Evolutionary conservation across 2,329 filamentous ascomycete genomes (phyloP), one percentile per base, ranked within the genome.

Genomic region (Zasmidium angulare): DNA sequence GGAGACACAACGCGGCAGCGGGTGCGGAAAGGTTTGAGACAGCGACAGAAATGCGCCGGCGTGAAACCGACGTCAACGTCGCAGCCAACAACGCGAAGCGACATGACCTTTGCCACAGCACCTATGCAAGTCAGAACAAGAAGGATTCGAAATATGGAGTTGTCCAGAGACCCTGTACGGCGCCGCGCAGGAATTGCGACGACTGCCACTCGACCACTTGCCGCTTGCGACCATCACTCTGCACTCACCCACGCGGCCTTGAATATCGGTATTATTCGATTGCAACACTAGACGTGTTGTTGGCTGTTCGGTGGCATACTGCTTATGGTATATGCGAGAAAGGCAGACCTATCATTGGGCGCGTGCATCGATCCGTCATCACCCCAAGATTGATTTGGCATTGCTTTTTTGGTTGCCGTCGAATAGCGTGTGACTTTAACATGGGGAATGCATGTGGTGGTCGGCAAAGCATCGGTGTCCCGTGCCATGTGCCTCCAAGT

Each of bases 371-470:
- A 22, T 40, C 24, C 29, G 29, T 51, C 54, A 56, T 24, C 54
- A 49, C 51, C 21, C 47, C 40, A 50, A 50, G 47, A 43, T 43
- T 43, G 11, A 43, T 14, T 14, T 19, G n/a, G 11, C n/a, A 50
- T 56, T 56, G 47, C 54, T 56, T 50, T n/a, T 54, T 56, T 51
- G 54, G 54, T 23, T 56, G 53, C 47, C 36, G 36, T 48, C 23
- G n/a, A 46, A 17, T 48, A 24, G 49, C n/a, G n/a, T 51, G 21
- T 22, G 21, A 47, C 17, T 4, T 31, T 22, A 47, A 24, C 52
- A 54, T 54, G 52, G 52, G 52, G 52, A 54, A 21, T 54, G 52
- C 52, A 46, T 46, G 51, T 53, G 7, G 29, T n/a, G 36, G 36
- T 43, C 36, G 36, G 36, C 36, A 43, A 19, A 43, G 36, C 36